Base-by-base conservation (phyloP, 2,329 filamentous ascomycete species). In the Lizonia empirigonia region DNA sequence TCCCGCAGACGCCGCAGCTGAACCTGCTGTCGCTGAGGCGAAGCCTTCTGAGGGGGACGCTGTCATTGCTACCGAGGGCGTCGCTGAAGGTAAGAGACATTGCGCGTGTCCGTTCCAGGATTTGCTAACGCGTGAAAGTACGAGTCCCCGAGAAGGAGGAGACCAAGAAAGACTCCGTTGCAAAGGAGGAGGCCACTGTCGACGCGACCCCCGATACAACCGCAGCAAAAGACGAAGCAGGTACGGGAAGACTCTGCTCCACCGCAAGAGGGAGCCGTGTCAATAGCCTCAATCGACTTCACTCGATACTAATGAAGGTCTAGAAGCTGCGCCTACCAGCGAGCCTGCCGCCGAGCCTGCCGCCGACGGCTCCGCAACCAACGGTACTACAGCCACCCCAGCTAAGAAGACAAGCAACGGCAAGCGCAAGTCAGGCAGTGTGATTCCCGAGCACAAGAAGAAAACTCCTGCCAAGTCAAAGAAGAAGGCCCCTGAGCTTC, bases 401-500 rank as follows among this genome's bases (percentile, higher is more conserved):
- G 70, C 57, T 15, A 72, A 71, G 58, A 69, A 68, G 53, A 50
- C 55, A 36, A 58, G 46, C 40, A 66, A 66, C 37, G 55, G 56
- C 29, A 82, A 78, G 72, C 89, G 90, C 77, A 94, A 94, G 81
- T 95, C 90, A 9, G 80, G 80, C 33, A 81, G 80, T 48, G 82
- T 82, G 34, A 80, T 80, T 15, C 77, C 87, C 8, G 85, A 88
- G 59, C 79, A 85, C 74, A 91, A 89, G 50, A 92, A 91, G 80
- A 92, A 92, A 73, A 71, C 69, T 20, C 70, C 69, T 1, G 80
- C 91, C 56, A 94, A 85, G 78, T 90, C 88, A 78, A 96, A 94
- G 80, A 89, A 86, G 70, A 92, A 89, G 38, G 87, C 86, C 76
- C 81, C 82, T 56, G 86, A 87, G 45, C 71, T 81, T 34, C 76